Percentiles rank a stretch among this genome's conserved stretches.
These are phyloP conservation scores for Penicillium samsonianum DNA, from an alignment of 495 filamentous ascomycete genomes.

Conservation along the genomic window DNA sequence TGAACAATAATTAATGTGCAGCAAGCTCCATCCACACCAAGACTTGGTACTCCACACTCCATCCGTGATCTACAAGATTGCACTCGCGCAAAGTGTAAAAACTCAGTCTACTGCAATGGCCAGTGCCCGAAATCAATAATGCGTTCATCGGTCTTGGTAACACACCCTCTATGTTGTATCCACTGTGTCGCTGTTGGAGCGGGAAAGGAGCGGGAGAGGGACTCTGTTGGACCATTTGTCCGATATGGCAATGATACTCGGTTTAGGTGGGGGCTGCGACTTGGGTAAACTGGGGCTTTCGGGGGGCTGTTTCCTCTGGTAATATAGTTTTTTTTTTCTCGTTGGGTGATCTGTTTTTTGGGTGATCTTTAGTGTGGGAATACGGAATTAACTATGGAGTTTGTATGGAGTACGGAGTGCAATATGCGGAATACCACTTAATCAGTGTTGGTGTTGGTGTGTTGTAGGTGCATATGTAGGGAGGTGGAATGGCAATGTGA, in stretches of 20 bases:
- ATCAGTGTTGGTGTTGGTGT: neutral
- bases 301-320: conserved; percentile 2
- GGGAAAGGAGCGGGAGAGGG: conserved; percentile 7
- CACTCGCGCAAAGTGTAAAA: conserved; percentile 3
- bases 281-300: conserved; percentile 5
- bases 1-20: neutral
- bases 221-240: conserved; percentile 5
- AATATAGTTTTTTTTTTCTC: neutral
- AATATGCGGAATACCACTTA: neutral
- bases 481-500: neutral
- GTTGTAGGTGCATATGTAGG: neutral
- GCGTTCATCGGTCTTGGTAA: neutral
- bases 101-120: neutral
- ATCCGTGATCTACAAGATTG: conserved; percentile 9
- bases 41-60: conserved; percentile 6
- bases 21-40: neutral
- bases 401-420: neutral
- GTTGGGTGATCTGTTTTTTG: neutral
- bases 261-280: neutral
- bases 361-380: neutral
- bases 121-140: conserved; percentile 11
- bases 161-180: neutral
- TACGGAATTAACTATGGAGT: neutral
- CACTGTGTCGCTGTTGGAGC: neutral
- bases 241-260: conserved; percentile 12